A percentile compares a stretch with the other conserved stretches of the same genome.
Evolutionary conservation across 1,284 basidiomycete genomes (phyloP).

Genomic region (Cryptococcus amylolentus): DNA sequence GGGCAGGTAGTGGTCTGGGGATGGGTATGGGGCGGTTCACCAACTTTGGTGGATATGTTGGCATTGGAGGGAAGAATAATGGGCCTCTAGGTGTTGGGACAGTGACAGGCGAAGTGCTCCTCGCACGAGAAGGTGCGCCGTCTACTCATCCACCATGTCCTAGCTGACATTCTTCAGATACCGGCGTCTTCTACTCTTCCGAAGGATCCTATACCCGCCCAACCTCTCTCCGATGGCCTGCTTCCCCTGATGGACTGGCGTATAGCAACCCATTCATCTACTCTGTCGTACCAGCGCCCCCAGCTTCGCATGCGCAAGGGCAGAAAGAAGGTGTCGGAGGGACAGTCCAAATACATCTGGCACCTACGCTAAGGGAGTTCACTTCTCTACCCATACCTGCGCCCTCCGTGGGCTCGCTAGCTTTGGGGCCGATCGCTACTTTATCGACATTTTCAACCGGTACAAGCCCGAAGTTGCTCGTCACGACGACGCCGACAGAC

Average conservation of each 20-base stretch:
- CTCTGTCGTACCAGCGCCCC: constrained; percentile 61
- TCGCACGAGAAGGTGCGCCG: constrained; percentile 74
- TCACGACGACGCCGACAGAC: constrained; percentile 71
- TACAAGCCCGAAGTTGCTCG: constrained; percentile 47
- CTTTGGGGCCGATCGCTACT: constrained; percentile 7
- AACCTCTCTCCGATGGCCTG: constrained; percentile 68
- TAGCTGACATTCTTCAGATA: constrained; percentile 53
- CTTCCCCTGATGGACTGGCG: constrained; percentile 71
- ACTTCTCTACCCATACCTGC: constrained; percentile 63
- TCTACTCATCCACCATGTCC: background rate
- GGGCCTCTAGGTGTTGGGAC: constrained; percentile 60
- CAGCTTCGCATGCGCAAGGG: background rate
- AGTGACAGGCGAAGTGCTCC: constrained; percentile 64
- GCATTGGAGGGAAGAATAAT: constrained; percentile 69
- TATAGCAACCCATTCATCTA: constrained; percentile 82
- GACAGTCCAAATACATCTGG: constrained; percentile 69
- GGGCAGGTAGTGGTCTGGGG: constrained; percentile 1
- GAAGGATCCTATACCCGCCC: constrained; percentile 65
- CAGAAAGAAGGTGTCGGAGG: too few species aligned
- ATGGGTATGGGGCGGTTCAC: constrained; percentile 54
- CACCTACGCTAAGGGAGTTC: constrained; percentile 57
- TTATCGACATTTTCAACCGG: background rate
- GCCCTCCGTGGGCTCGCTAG: constrained; percentile 24
- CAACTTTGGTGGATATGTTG: constrained; percentile 84
- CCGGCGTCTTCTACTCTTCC: constrained; percentile 66